phyloP scores from a whole-genome alignment of 2,329 filamentous ascomycete genomes.

The Ilyonectria robusta region DNA sequence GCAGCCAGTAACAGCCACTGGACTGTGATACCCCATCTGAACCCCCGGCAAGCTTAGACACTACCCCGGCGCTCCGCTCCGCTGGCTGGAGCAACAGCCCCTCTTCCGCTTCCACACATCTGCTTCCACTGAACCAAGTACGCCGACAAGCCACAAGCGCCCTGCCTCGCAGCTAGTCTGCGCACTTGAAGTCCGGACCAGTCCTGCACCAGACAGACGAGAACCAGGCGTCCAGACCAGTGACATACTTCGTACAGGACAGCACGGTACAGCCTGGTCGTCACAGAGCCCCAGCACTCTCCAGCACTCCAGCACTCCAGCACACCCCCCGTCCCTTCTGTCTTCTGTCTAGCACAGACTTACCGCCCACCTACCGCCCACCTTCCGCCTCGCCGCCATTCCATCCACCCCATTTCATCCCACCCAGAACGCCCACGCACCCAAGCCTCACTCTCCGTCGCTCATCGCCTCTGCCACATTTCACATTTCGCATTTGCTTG shows the following conservation, averaged over 20 bases:
- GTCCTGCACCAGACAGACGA: neutral
- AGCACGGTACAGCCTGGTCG: neutral
- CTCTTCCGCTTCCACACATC: constrained; percentile 4
- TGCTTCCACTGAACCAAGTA: constrained; percentile 3
- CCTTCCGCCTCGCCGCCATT: constrained; percentile 41
- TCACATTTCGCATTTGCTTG: constrained; percentile 28
- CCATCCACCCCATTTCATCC: constrained; percentile 36
- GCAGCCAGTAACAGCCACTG: neutral
- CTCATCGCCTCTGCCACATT: constrained; percentile 44
- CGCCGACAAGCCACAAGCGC: constrained; percentile 45
- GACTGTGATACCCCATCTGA: neutral
- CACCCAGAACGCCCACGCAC: constrained; percentile 33
- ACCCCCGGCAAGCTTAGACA: neutral
- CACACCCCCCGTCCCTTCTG: neutral
- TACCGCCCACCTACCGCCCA: constrained; percentile 38
- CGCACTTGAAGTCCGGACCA: constrained; percentile 10
- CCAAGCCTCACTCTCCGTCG: constrained; percentile 22
- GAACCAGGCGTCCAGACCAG: neutral
- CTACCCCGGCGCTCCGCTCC: neutral
- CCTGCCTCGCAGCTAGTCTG: constrained; percentile 16
- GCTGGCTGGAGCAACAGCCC: neutral
- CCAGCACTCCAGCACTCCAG: neutral
- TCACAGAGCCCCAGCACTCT: neutral
- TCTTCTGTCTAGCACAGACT: constrained; percentile 8
- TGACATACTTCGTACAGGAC: neutral